Percentiles rank a stretch among this genome's conserved stretches.
Evolutionary conservation across 345 rosid species (phyloP).

Genomic region (Eucalyptus cloeziana): DNA sequence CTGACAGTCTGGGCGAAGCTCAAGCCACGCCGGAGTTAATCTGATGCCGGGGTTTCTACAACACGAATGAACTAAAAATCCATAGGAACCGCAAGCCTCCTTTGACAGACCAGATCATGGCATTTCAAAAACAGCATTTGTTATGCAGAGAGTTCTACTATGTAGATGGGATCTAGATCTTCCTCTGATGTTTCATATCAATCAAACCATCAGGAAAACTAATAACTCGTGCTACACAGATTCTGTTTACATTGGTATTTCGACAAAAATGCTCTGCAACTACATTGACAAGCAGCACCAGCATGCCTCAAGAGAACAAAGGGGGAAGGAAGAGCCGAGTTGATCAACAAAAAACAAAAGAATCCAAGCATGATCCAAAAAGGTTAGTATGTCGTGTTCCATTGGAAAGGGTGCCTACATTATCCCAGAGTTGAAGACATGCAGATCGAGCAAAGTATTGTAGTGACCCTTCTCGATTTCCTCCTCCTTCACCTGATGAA

Average conservation of each 20-base stretch:
- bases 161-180: not conserved
- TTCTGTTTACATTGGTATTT: not conserved
- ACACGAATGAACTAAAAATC: not conserved
- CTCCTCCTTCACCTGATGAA: constrained; percentile 59
- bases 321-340: not conserved
- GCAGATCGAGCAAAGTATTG: constrained; percentile 45
- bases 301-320: not conserved
- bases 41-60: not conserved
- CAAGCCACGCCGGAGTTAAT: not conserved
- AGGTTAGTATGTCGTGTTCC: not conserved
- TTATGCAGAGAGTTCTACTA: not conserved
- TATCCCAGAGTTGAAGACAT: constrained; percentile 55
- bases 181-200: not conserved
- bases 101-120: not conserved
- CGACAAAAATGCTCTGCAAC: not conserved
- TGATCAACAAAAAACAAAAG: not conserved
- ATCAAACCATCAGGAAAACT: not conserved
- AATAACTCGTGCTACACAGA: not conserved
- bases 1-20: not conserved
- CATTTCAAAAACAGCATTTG: not conserved
- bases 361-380: not conserved
- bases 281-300: not conserved
- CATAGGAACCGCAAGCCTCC: not conserved
- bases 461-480: constrained; percentile 81
- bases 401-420: not conserved